Evolutionary conservation across 768 basidiomycete genomes (phyloP), one percentile per base, ranked within the genome.

Genomic region (Fomitopsis serialis): DNA sequence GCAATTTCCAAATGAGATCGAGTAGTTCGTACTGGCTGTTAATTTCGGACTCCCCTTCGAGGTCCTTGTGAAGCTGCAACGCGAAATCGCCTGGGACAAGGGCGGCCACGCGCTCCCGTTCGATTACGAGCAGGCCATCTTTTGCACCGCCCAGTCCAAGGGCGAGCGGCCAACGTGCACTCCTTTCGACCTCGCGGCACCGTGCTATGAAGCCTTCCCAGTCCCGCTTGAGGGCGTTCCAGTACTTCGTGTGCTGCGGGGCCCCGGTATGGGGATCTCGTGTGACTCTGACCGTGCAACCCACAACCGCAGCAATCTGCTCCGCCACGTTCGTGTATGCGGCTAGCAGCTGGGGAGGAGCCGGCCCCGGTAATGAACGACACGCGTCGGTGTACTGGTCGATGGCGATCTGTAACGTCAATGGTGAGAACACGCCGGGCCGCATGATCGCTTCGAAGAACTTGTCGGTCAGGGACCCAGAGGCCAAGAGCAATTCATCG

Each of bases 191-290:
- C 58, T 93, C 92, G 50, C 89, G 81, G 63, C 92, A 94, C 53
- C 91, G 80, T 8, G 94, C 88, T 56, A 95, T 84, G 62, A 98
- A 95, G 2, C 95, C 93, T 63, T 98, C 89, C 95, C 96, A 98
- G 61, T 98, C 94, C 44, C 89, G 74, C 67, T 91, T 94, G 61
- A 97, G 69, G 0, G 87, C 84, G 60, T 81, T 87, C 83, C 90
- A 87, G 64, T 92, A 93, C 42, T 83, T 85, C 43, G 82, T 81
- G 63, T 92, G 77, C 58, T 87, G 84, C 44, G 82, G 76, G 35
- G 85, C 86, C 15, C 93, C 93, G 2, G 90, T 93, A 55, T 87
- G 82, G 0, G 85, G 76, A 62, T 90, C 87, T 40, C 78, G 77
- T 57, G 81, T 78, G 34, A 95, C 74, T 51, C 76, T 77, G 47